A percentile compares a stretch with the other conserved stretches of the same genome.
These are phyloP conservation scores for Metahyphopichia silvanorum DNA, from an alignment of 805 yeast genomes.

Conservation along the genomic window DNA sequence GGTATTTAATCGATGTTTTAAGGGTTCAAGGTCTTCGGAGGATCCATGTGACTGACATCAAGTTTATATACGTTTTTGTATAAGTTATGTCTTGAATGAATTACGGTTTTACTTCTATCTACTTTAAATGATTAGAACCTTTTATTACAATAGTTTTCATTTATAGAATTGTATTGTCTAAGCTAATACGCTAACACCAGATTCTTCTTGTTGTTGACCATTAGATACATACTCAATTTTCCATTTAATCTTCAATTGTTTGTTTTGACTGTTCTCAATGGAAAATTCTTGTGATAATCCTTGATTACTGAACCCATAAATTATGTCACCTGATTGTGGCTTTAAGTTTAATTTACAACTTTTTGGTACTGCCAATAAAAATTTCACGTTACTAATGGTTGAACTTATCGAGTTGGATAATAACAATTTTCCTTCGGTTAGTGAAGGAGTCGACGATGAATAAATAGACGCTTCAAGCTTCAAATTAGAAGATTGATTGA, in stretches of 20 bases:
- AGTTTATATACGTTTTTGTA: too few relatives aligned
- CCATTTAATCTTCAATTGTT: constrained; percentile 69
- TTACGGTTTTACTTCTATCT: not conserved
- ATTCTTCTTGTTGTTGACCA: constrained; percentile 49
- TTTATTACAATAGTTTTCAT: too few relatives aligned
- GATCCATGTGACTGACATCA: too few relatives aligned
- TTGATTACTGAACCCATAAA: constrained; percentile 46
- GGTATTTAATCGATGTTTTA: not conserved
- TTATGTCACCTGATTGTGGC: constrained; percentile 56
- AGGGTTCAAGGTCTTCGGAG: too few relatives aligned
- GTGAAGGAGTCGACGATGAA: constrained; percentile 31
- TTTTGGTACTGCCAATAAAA: constrained; percentile 71
- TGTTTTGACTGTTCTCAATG: constrained; percentile 30
- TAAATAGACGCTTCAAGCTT: constrained; percentile 46
- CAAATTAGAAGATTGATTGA: constrained; percentile 45
- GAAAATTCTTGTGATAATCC: constrained; percentile 54
- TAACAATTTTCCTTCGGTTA: constrained; percentile 41
- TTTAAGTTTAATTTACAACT: constrained; percentile 52
- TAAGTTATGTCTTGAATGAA: too few relatives aligned
- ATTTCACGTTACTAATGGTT: constrained; percentile 49
- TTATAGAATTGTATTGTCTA: too few relatives aligned
- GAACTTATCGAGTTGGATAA: constrained; percentile 50
- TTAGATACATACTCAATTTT: constrained; percentile 54
- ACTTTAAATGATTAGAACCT: not conserved
- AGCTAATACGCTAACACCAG: constrained; percentile 45